Evolutionary conservation across 768 basidiomycete genomes (phyloP), one percentile per base, ranked within the genome.

Genomic region (Leccinum ochraceum): DNA sequence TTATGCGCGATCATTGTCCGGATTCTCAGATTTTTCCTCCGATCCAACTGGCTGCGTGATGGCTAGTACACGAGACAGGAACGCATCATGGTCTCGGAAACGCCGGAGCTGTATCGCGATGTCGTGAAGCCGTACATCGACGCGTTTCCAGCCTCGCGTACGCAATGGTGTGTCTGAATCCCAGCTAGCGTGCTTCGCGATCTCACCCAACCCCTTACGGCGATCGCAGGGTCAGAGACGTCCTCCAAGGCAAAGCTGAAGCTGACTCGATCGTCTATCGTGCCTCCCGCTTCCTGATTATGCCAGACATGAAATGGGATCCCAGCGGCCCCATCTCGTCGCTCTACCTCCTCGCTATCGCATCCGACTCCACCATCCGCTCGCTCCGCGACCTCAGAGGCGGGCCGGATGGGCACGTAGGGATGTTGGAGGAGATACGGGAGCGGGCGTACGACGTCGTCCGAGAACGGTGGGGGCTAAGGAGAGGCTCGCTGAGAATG

Each of bases 231-330:
- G 89, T 98, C 3, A 82, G 87, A 62, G 88, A 94, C 63, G 90
- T 98, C 56, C 79, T 98, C 4, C 80, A 79, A 0, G 92, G 94
- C 8, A 74, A 77, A 34, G 87, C 91, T 5, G 94, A 98, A 73
- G 81, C 83, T 20, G 82, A 88, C 16, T 86, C 88, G 49, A 73
- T 98, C 24, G 75, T 97, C 20, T 87, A 81, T 68, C 82, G 87
- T 2, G 81, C 80, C 13, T 73, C 83, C 0, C 79, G 82, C 6
- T 97, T 90, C 68, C 65, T 96, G 42, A 86, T 99, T 58, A 75
- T 97, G 0, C 96, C 96, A 0, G 96, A 99, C 75, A 90, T 97
- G 86, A 98, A 98, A 77, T 98, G 96, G 96, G 94, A 98, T 71
- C 81, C 86, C 24, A 90, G 86, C 0, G 64, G 90, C n/a, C 71